These are phyloP conservation scores for Gleditsia sinensis DNA, from an alignment of 306 rosid genomes.

Conservation along the genomic window DNA sequence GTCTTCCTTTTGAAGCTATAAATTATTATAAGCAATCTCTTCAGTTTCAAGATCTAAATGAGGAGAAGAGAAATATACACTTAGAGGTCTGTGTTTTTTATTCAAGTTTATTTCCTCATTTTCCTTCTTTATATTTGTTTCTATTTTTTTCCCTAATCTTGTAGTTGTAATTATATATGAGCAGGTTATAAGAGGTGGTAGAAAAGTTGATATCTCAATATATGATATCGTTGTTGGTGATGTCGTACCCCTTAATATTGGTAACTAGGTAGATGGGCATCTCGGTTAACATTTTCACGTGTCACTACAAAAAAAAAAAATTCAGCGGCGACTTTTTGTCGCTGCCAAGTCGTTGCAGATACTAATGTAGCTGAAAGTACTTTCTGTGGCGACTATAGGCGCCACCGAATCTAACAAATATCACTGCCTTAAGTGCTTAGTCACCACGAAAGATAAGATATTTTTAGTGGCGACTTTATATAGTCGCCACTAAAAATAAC, in stretches of 20 bases:
- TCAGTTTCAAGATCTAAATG: conserved; percentile 89
- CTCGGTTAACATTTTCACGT: conserved; percentile 24
- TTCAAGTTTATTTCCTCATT: neutral
- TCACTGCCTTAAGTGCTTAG: too few relatives aligned
- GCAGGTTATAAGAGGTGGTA: conserved; percentile 87
- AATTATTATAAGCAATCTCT: conserved; percentile 96
- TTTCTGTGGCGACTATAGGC: too few relatives aligned
- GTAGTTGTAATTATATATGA: conserved; percentile 15
- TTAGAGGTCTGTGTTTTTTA: conserved; percentile 62
- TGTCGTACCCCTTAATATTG: conserved; percentile 84
- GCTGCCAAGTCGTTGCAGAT: too few relatives aligned
- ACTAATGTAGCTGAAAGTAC: too few relatives aligned
- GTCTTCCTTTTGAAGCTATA: conserved; percentile 54
- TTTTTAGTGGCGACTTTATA: too few relatives aligned
- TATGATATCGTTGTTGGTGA: conserved; percentile 95
- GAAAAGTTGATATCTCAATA: conserved; percentile 84
- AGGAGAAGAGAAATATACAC: conserved; percentile 93
- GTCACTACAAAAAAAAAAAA: too few relatives aligned
- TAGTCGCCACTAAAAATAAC: too few relatives aligned
- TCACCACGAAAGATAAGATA: too few relatives aligned
- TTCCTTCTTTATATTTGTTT: neutral
- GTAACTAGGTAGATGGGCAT: conserved; percentile 65
- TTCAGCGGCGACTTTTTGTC: too few relatives aligned
- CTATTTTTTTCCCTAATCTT: conserved; percentile 5
- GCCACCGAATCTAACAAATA: too few relatives aligned